Base-by-base conservation (phyloP, 768 basidiomycete genomes). In the Pulveroboletus sp. region DNA sequence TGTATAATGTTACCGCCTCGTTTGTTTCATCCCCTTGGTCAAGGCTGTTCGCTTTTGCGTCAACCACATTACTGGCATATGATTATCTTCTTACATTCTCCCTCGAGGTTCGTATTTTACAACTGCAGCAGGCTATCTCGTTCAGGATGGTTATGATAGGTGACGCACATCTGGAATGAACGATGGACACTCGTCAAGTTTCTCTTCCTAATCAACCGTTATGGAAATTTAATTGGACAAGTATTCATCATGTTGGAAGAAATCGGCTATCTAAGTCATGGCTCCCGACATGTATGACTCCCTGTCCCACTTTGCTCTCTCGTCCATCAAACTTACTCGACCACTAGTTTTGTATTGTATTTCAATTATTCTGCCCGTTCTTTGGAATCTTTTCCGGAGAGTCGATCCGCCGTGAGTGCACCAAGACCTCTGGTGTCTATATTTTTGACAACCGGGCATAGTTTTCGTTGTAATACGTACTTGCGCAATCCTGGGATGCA, bases 31-130 rank as follows among this genome's bases (percentile, higher is more conserved):
- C 16, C 23, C 20, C 1, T 34, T 6, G 0, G 13, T 9, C 2
- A 32, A 63, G 63, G 39, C 1, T 16, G 2, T 27, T 42, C 24
- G 36, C 53, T 9, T 33, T 64, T 42, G 35, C 57, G 25, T 65
- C 66, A 19, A 32, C 31, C 25, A 37, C 59, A 10, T 21, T 68
- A 2, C 61, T 65, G 10, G 11, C 51, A 5, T 62, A 64, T 20
- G 64, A 66, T 29, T 59, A 64, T 43, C n/a, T 66, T 41, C 47
- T 66, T 1, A 68, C 66, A 6, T 8, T 68, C 21, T 21, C 48
- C 5, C 52, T 61, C 46, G 64, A 66, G 52, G 64, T 66, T 10
- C 13, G 59, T n/a, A n/a, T 56, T 16, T 35, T 17, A 8, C 24
- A 7, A 13, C n/a, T 14, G 11, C 24, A 4, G 2, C n/a, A 8